Conservation (phyloP, 441 rosid species). For the Gossypium schwendimanii region DNA sequence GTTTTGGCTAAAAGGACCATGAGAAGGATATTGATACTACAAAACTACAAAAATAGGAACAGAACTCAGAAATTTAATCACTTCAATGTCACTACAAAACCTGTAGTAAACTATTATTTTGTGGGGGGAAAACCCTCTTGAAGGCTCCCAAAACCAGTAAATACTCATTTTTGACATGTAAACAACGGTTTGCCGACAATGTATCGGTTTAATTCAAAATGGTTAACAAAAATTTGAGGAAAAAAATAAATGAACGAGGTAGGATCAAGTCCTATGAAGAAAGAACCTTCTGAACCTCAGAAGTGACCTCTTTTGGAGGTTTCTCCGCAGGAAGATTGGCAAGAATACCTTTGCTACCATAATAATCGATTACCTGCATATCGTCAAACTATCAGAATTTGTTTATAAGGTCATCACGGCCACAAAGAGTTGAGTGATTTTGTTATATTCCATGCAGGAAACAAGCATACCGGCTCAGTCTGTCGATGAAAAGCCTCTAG, state of each 20-base stretch:
- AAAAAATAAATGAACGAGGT: background rate
- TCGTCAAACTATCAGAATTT: background rate
- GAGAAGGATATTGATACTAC: too few relatives aligned
- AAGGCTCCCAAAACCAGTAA: background rate
- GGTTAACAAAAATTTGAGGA: background rate
- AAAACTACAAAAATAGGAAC: too few relatives aligned
- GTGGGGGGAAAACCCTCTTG: background rate
- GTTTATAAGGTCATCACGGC: background rate
- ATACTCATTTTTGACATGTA: background rate
- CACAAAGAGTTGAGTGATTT: background rate
- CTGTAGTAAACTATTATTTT: slow-evolving; percentile 3
- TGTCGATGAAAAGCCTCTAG: slow-evolving; percentile 53
- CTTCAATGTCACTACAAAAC: background rate
- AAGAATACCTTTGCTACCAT: slow-evolving; percentile 38
- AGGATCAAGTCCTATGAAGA: slow-evolving; percentile 25
- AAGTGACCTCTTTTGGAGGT: slow-evolving; percentile 42
- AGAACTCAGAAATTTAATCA: background rate
- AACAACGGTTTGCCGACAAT: slow-evolving; percentile 15
- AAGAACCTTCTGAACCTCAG: slow-evolving; percentile 49
- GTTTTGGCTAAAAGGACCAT: too few relatives aligned
- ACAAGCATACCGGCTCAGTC: slow-evolving; percentile 45
- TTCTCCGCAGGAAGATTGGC: slow-evolving; percentile 44
- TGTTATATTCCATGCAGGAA: background rate
- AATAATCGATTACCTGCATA: slow-evolving; percentile 45
- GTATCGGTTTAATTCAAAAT: slow-evolving; percentile 19